Evolutionary conservation across 768 basidiomycete species (phyloP), one percentile per base, ranked within the genome.

Genomic region (Exidia glandulosa): DNA sequence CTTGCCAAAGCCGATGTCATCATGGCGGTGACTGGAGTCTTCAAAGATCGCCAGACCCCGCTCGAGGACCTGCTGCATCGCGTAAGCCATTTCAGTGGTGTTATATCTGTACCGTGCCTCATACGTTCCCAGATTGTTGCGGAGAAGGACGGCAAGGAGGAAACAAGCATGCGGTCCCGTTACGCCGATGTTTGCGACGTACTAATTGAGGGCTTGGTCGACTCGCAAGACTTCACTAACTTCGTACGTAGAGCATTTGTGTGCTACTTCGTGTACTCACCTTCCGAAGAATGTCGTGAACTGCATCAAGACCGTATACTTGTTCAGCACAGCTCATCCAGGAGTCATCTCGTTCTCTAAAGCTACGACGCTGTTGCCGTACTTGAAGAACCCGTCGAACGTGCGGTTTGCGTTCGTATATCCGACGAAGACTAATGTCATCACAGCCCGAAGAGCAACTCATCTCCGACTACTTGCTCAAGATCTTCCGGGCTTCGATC

Each of bases 201-300:
- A 0, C 71, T 98, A 62, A 92, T 98, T 55, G 90, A 93, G 68
- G 85, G 86, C 2, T 76, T 98, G 25, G 90, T 94, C 3, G 95
- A 96, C 74, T 89, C 88, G 0, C 84, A 87, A 2, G 85, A 86
- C 69, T 69, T 91, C 59, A 81, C 87, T 65, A 83, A 86, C 61
- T 90, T 89, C 63, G 87, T 90, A 67, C 66, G 86, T 79, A 12
- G 56, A 7, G 32, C 12, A 19, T 47, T 29, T 2, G 27, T 13
- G 6, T 56, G 19, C 9, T 47, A 23, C 25, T 41, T 32, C 34
- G 10, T 30, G 54, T 37, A 59, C 32, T 60, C 16, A 48, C 33
- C 27, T 52, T 36, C 56, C 41, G 19, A 63, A 94, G 90, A 88
- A 87, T 36, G 81, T 90, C 56, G 79, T 88, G 64, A 89, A 88